Evolutionary conservation across 768 basidiomycete genomes (phyloP), one percentile per base, ranked within the genome.

Genomic region (Dentipellis fragilis): DNA sequence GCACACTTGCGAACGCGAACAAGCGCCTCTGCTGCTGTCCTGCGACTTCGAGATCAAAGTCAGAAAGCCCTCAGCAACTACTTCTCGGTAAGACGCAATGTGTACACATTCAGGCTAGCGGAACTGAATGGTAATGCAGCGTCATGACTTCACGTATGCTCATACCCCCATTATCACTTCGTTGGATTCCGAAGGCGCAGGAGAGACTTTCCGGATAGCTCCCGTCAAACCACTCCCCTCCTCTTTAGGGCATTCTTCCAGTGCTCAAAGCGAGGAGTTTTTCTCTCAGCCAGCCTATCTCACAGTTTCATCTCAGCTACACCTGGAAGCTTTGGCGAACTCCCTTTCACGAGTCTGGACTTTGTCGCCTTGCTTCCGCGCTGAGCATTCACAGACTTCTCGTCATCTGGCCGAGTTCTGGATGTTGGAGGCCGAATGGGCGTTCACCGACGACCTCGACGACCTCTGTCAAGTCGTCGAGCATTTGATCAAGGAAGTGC

Each of bases 381-480:
- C 96, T 19, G 96, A 99, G 66, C 82, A 82, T 5, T 89, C 86
- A 2, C 78, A 85, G 61, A 97, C 95, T 1, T 80, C 81, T 35
- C 77, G 95, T n/a, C 96, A 99, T 66, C 79, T 99, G 11, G 84
- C 91, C 51, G 96, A 99, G 68, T 99, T 99, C 69, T 97, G 92
- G 89, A 99, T 99, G 96, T 81, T 97, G 54, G 96, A 99, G 71
- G 94, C 90, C 0, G 96, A 99, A 66, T 85, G 91, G 79, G 83
- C 83, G 0, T 87, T 83, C 65, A 71, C 74, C 19, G 61, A 63
- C 21, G 66, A 67, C 8, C 66, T 86, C 4, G 71, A 72, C 2
- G 73, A 76, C 42, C 67, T 88, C 16, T 80, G 84, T 67, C 63
- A 68, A 46, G 71, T 85, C 21, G 77, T 80, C 2, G 87, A 89